These are phyloP conservation scores for Mitragyna speciosa DNA, from an alignment of 257 asterid genomes.

Conservation along the genomic window DNA sequence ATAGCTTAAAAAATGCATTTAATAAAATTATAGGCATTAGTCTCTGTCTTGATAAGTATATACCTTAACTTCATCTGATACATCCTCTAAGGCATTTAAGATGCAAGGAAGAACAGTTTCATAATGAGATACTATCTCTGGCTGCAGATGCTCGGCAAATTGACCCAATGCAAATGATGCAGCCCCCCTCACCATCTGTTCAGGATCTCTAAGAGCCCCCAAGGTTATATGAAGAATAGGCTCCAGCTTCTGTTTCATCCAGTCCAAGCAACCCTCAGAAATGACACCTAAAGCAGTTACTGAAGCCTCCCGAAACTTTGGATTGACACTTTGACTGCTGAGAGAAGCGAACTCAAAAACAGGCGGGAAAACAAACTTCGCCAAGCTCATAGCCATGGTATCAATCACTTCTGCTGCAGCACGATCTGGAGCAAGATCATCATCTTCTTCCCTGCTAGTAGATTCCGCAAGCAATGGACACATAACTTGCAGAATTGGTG, in stretches of 20 bases:
- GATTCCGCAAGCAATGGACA: slow-evolving; percentile 95
- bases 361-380: slow-evolving; percentile 89
- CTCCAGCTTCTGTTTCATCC: slow-evolving; percentile 81
- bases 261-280: slow-evolving; percentile 91
- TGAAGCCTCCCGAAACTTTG: slow-evolving; percentile 97
- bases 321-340: slow-evolving; percentile 75
- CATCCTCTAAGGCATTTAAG: slow-evolving; percentile 87
- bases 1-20: slow-evolving; percentile 16
- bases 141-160: slow-evolving; percentile 94
- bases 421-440: slow-evolving; percentile 94
- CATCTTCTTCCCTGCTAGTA: slow-evolving; percentile 66
- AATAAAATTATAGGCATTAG: slow-evolving; percentile 5
- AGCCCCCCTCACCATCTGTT: slow-evolving; percentile 99
- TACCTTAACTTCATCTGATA: slow-evolving; percentile 98
- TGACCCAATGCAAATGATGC: slow-evolving; percentile 97
- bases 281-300: slow-evolving; percentile 93
- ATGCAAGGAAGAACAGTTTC: slow-evolving; percentile 87
- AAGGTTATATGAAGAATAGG: slow-evolving; percentile 72
- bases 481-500: slow-evolving; percentile 92
- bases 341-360: slow-evolving; percentile 94
- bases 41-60: slow-evolving; percentile 7
- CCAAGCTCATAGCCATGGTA: slow-evolving; percentile 82
- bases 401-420: slow-evolving; percentile 99
- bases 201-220: slow-evolving; percentile 96
- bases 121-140: slow-evolving; percentile 90